These are phyloP conservation scores for Haematococcus lacustris DNA, from an alignment of 139 green algal genomes.

Conservation along the genomic window DNA sequence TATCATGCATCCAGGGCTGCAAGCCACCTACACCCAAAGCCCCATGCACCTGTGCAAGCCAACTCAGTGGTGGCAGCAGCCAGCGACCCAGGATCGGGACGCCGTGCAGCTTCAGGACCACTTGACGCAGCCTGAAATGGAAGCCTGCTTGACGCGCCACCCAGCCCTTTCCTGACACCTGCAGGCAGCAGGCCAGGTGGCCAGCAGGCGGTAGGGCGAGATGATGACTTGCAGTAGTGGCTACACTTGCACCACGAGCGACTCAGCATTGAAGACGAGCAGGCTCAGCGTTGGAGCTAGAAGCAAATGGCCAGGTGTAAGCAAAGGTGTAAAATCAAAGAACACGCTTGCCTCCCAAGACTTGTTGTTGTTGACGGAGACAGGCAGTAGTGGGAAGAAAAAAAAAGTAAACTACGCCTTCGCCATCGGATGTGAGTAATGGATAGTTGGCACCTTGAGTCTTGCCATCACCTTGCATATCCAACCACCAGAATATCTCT, in stretches of 20 bases:
- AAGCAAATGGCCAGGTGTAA: not conserved
- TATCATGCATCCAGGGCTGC: too few relatives aligned
- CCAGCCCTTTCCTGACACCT: not conserved
- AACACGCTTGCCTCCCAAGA: not conserved
- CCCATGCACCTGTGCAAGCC: not conserved
- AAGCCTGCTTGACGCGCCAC: conserved; percentile 1
- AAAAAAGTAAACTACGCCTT: too few relatives aligned
- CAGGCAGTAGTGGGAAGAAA: too few relatives aligned
- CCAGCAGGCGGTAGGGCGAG: not conserved
- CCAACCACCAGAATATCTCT: too few relatives aligned
- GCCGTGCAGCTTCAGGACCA: conserved; percentile 6
- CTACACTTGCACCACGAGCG: not conserved
- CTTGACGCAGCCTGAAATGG: conserved; percentile 9
- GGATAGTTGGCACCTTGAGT: too few relatives aligned
- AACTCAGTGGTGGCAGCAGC: not conserved
- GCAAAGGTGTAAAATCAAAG: not conserved
- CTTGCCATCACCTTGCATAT: too few relatives aligned
- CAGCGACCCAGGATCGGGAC: not conserved
- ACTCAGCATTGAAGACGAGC: not conserved
- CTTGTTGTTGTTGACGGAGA: too few relatives aligned
- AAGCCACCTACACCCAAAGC: not conserved
- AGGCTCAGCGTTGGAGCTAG: not conserved
- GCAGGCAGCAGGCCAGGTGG: not conserved
- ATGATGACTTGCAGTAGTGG: not conserved
- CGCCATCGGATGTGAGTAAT: too few relatives aligned